Evolutionary conservation across 2,329 filamentous ascomycete genomes (phyloP).

Genomic region (Pseudocercospora macadamiae): DNA sequence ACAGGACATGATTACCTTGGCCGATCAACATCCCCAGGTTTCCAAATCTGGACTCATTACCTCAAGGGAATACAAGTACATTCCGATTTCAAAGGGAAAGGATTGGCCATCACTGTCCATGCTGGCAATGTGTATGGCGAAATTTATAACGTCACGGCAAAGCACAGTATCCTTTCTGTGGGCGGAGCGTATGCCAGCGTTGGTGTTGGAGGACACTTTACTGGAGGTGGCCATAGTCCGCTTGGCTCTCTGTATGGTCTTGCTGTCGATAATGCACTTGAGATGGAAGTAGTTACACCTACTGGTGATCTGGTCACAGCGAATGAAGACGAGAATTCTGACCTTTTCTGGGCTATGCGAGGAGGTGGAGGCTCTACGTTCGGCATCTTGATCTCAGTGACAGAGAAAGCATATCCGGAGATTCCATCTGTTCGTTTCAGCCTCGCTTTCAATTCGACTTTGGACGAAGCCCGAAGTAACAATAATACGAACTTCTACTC

Average conservation of each 20-base stretch:
- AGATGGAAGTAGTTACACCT: conserved; percentile 25
- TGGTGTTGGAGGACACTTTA: conserved; percentile 4
- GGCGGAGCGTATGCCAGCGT: conserved; percentile 11
- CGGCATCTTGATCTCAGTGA: conserved; percentile 33
- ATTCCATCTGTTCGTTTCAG: background rate
- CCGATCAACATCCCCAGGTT: background rate
- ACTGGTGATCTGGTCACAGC: conserved; percentile 25
- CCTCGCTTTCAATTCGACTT: background rate
- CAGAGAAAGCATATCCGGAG: background rate
- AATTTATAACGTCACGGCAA: conserved; percentile 35
- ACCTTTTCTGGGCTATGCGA: conserved; percentile 26
- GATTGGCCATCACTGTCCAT: conserved; percentile 35
- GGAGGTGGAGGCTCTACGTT: conserved; percentile 25
- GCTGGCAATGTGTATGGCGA: conserved; percentile 39
- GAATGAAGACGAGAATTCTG: conserved; percentile 22
- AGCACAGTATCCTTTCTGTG: conserved; percentile 31
- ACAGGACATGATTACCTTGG: conserved; percentile 40
- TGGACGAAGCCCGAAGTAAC: background rate
- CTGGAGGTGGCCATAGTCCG: conserved; percentile 5
- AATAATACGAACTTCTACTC: background rate
- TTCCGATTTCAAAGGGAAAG: conserved; percentile 32
- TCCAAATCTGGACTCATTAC: conserved; percentile 19
- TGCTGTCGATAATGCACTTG: background rate
- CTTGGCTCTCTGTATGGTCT: background rate
- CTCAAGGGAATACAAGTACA: conserved; percentile 37